These are phyloP conservation scores for Colletotrichum gigasporum DNA, from an alignment of 2,329 filamentous ascomycete genomes.

Conservation along the genomic window DNA sequence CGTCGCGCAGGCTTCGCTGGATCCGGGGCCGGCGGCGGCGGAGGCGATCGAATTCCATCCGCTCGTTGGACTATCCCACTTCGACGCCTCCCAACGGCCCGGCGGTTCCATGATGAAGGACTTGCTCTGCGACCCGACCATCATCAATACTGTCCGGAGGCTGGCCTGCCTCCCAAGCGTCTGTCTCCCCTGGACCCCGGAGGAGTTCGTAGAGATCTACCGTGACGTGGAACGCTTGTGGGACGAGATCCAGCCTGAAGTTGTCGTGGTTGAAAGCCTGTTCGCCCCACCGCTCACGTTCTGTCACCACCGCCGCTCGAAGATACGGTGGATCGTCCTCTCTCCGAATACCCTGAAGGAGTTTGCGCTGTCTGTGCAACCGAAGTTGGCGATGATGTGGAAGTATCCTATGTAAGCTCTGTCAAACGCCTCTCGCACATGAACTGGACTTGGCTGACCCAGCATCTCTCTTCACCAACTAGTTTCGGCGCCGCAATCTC, in stretches of 20 bases:
- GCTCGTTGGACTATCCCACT: background rate
- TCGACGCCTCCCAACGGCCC: background rate
- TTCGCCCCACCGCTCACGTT: conserved; percentile 55
- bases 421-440: no score
- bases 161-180: background rate
- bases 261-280: conserved; percentile 53
- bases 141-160: background rate
- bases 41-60: conserved; percentile 37
- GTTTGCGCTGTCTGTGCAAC: conserved; percentile 49
- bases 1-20: background rate
- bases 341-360: conserved; percentile 56
- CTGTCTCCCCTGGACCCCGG: conserved; percentile 3
- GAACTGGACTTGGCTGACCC: background rate
- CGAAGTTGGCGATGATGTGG: conserved; percentile 37
- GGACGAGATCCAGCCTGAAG: conserved; percentile 45
- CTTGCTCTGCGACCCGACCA: background rate
- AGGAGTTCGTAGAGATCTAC: conserved; percentile 52
- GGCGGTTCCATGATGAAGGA: background rate
- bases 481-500: conserved; percentile 31
- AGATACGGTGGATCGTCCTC: conserved; percentile 46
- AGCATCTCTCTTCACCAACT: background rate
- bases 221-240: conserved; percentile 48
- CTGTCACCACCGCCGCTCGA: conserved; percentile 46
- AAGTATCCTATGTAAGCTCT: conserved; percentile 28
- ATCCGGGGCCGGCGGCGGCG: conserved; percentile 20